Conservation (phyloP, 2,329 filamentous ascomycete genomes). For the Helicocarpus griseus region DNA sequence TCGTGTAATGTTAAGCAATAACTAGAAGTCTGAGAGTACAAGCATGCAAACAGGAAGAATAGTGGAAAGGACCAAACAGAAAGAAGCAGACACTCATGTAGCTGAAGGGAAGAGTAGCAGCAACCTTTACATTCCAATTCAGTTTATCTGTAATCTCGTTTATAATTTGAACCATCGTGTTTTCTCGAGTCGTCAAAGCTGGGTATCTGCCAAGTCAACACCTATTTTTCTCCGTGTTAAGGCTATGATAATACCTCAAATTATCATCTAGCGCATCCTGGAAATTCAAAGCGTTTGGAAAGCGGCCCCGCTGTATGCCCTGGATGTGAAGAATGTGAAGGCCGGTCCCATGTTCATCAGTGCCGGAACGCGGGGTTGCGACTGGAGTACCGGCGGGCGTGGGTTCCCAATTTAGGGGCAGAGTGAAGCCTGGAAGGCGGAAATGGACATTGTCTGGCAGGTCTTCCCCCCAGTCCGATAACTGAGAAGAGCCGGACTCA, state of each 20-base stretch:
- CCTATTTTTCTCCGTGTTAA: background rate
- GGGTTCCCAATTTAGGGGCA: constrained; percentile 1
- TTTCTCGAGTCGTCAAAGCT: constrained; percentile 16
- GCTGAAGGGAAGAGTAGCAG: background rate
- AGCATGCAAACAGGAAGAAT: too few species aligned
- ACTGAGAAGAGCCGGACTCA: background rate
- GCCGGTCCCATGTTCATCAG: background rate
- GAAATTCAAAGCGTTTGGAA: background rate
- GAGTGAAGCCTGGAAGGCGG: constrained; percentile 3
- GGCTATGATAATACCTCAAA: background rate
- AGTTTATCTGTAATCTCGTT: constrained; percentile 26
- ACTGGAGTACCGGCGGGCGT: background rate
- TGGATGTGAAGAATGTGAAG: background rate
- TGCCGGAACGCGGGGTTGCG: background rate
- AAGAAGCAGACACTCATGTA: background rate
- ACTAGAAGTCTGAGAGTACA: too few species aligned
- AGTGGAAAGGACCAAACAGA: too few species aligned
- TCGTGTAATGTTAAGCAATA: background rate
- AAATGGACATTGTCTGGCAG: constrained; percentile 1
- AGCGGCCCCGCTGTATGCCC: constrained; percentile 1
- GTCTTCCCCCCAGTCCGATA: background rate
- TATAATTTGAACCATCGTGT: constrained; percentile 25
- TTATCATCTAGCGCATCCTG: background rate
- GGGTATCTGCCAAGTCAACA: constrained; percentile 2
- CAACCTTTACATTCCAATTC: constrained; percentile 26